phyloP scores from a whole-genome alignment of 495 filamentous ascomycete species.

The Collariella sp. region DNA sequence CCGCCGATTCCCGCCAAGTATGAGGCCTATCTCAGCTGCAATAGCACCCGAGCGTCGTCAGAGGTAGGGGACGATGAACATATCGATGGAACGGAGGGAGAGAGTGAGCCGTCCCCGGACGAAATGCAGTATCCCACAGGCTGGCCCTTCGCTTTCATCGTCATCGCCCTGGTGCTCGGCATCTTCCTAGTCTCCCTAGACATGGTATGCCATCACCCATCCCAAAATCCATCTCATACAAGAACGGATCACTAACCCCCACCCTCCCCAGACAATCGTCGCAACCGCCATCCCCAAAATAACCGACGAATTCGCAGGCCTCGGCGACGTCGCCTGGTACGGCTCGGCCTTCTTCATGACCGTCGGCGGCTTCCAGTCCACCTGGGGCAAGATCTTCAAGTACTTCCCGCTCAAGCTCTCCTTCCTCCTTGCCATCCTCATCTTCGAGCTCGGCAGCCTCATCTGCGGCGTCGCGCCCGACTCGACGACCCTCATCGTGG shows the following conservation, averaged over 20 bases:
- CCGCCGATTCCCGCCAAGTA: neutral
- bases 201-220: constrained; percentile 29
- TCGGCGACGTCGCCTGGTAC: constrained; percentile 45
- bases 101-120: neutral
- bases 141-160: constrained; percentile 30
- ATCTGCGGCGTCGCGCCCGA: constrained; percentile 50
- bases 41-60: constrained; percentile 12
- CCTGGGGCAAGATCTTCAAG: constrained; percentile 35
- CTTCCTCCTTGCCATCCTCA: constrained; percentile 35
- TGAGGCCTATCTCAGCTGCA: constrained; percentile 13
- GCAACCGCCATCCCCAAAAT: constrained; percentile 43
- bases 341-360: constrained; percentile 37
- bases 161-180: constrained; percentile 40
- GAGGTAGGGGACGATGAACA: constrained; percentile 1
- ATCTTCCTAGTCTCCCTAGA: constrained; percentile 47
- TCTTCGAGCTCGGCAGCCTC: constrained; percentile 48
- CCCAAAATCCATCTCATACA: neutral
- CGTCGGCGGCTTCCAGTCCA: constrained; percentile 29
- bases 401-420: constrained; percentile 36
- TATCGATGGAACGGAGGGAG: neutral
- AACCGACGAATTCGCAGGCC: constrained; percentile 36
- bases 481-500: constrained; percentile 47
- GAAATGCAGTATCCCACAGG: constrained; percentile 28
- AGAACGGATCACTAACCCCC: neutral
- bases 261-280: constrained; percentile 29